Evolutionary conservation across 2,329 filamentous ascomycete genomes (phyloP).

Genomic region (Coniochaeta sp.): DNA sequence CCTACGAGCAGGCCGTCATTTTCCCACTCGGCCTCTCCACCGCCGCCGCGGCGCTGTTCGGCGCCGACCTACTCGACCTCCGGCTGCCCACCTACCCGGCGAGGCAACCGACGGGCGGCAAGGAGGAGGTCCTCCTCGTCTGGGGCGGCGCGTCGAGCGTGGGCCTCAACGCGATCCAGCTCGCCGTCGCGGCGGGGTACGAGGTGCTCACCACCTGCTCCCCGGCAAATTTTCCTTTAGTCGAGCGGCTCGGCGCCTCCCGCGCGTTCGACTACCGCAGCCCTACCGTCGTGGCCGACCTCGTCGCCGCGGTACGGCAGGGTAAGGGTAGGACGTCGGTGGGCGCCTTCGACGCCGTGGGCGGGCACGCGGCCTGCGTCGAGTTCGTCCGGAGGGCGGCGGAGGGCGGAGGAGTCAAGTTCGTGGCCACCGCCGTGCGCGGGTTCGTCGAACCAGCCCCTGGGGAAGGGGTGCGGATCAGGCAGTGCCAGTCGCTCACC

Average conservation of each 20-base stretch:
- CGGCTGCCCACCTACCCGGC: constrained; percentile 8
- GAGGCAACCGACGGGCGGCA: background rate
- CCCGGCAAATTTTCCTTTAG: background rate
- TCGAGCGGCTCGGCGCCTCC: background rate
- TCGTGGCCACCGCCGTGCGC: constrained; percentile 10
- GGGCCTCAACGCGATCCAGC: constrained; percentile 34
- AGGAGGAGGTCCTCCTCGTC: constrained; percentile 25
- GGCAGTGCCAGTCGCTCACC: constrained; percentile 14
- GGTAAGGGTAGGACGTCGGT: constrained; percentile 6
- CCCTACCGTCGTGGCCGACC: background rate
- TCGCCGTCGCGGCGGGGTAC: constrained; percentile 17
- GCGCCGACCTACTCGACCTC: constrained; percentile 13
- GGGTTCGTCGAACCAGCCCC: background rate
- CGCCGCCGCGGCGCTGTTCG: constrained; percentile 18
- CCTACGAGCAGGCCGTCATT: constrained; percentile 16
- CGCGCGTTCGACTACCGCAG: constrained; percentile 4
- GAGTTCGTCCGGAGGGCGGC: constrained; percentile 13
- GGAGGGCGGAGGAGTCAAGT: constrained; percentile 5
- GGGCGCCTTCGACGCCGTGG: constrained; percentile 11
- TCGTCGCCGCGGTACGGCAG: background rate
- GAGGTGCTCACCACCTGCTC: constrained; percentile 5
- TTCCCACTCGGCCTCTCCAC: constrained; percentile 20
- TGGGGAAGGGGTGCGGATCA: constrained; percentile 8
- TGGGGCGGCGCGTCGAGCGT: constrained; percentile 41
- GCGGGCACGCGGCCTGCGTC: constrained; percentile 1